Base-by-base conservation (phyloP, 2,329 filamentous ascomycete species). In the Cladosporium sp. region DNA sequence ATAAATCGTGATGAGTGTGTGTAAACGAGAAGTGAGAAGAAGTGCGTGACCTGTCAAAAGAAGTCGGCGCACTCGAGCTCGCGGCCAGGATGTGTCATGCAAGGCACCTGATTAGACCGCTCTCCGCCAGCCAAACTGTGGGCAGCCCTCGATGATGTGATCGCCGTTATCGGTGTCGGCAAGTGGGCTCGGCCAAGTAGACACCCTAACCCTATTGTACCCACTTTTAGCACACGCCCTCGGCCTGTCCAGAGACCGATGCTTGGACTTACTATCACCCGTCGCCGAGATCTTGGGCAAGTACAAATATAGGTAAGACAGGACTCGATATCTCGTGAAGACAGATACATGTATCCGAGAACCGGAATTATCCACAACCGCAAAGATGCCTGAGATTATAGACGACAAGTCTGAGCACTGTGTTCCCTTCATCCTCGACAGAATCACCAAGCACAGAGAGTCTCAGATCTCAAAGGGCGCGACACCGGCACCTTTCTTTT, bases 361-460 rank as follows among this genome's bases (percentile, higher is more conserved):
- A 20, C 37, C 10, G 17, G 8, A 8, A 45, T 15, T 9, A 22
- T 28, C 7, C 34, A 39, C 9, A 32, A 12, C 3, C 8, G 19
- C 24, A 28, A 48, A 48, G 25, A 81, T 81, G 77, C 65, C 77
- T 48, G 69, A 75, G 59, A 84, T 90, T 62, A 67, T 86, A 66
- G 89, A 93, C 76, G 89, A 92, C 78, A 93, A 91, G 73, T 87
- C 86, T 44, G 80, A 85, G 58, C 80, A 90, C 70, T 91, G 88
- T 75, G 83, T 92, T 62, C 87, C 88, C 20, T 94, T 93, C 72
- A 88, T 91, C 60, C 79, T 89, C 35, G 75, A 82, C 37, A 82
- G 80, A 45, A 77, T 90, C 57, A 70, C 78, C 58, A 62, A 71
- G 35, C 82, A 87, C 69, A 76, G 75, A 39, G 57, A 70, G 50